A percentile compares a stretch with the other conserved stretches of the same genome.
These are phyloP conservation scores for Russula lepida DNA, from an alignment of 768 basidiomycete genomes.

Conservation along the genomic window DNA sequence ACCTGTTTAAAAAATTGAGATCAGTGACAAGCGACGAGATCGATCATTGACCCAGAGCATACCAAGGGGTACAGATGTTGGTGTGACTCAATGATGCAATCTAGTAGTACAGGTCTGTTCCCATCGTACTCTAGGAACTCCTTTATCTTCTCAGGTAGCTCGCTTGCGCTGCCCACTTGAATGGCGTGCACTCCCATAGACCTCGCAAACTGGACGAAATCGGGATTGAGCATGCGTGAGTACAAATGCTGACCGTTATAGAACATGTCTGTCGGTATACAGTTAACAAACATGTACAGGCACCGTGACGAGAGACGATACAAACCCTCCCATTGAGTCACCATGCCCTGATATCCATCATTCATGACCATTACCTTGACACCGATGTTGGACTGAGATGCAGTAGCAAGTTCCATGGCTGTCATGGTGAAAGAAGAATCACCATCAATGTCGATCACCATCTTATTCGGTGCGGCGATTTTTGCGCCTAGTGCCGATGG, in stretches of 20 bases:
- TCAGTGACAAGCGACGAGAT: conserved; percentile 19
- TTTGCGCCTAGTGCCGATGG: conserved; percentile 95
- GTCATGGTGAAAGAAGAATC: conserved; percentile 99
- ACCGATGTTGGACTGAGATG: conserved; percentile 83
- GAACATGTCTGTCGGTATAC: conserved; percentile 63
- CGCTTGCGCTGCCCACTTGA: conserved; percentile 56
- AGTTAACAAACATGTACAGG: not conserved
- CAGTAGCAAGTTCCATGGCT: conserved; percentile 97
- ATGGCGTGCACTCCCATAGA: conserved; percentile 92
- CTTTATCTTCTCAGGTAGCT: conserved; percentile 93
- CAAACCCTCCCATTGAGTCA: conserved; percentile 95
- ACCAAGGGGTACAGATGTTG: conserved; percentile 94
- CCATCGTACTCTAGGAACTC: conserved; percentile 95
- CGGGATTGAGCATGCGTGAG: conserved; percentile 90
- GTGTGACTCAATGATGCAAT: conserved; percentile 75
- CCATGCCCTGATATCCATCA: conserved; percentile 99
- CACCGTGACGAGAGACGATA: not conserved
- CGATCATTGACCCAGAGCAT: conserved; percentile 17
- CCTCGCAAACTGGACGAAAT: conserved; percentile 86
- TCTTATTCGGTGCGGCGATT: conserved; percentile 89
- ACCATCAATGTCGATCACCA: conserved; percentile 92
- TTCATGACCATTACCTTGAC: conserved; percentile 91
- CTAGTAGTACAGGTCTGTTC: conserved; percentile 79
- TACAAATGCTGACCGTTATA: conserved; percentile 96
- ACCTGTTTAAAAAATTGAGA: conserved; percentile 38